A percentile compares a stretch with the other conserved stretches of the same genome.
Evolutionary conservation across 1,284 basidiomycete species (phyloP).

Genomic region (Boletus sp.): DNA sequence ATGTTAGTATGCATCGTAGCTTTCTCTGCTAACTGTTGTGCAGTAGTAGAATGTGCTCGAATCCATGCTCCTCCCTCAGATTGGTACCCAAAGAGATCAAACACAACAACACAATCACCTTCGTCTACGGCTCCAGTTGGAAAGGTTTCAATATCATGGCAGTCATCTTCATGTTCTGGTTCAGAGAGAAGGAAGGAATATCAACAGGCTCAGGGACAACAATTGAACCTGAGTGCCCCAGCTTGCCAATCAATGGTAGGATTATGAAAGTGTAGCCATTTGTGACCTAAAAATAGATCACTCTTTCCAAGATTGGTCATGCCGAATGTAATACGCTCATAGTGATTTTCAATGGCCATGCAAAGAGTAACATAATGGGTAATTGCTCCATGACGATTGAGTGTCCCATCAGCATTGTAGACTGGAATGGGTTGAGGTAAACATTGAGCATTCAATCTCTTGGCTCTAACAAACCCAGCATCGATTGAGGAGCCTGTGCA

Average conservation of each 20-base stretch:
- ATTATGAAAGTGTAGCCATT: slow-evolving; percentile 33
- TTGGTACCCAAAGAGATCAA: background rate
- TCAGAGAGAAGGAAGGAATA: background rate
- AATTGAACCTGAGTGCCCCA: background rate
- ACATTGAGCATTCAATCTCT: slow-evolving; percentile 13
- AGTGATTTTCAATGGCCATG: background rate
- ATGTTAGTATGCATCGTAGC: accelerated
- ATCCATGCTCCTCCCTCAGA: background rate
- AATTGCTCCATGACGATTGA: slow-evolving; percentile 26
- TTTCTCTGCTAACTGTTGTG: background rate
- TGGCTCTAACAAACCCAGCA: slow-evolving; percentile 18
- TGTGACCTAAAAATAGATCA: slow-evolving; percentile 15
- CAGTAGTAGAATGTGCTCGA: background rate
- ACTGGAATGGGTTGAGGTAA: slow-evolving; percentile 25
- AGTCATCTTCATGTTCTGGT: background rate
- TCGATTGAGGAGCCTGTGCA: slow-evolving; percentile 30
- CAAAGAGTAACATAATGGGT: background rate
- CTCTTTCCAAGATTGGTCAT: slow-evolving; percentile 1
- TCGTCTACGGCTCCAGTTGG: background rate
- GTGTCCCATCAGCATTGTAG: slow-evolving; percentile 28
- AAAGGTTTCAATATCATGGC: background rate
- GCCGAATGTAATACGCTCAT: background rate
- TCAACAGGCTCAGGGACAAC: background rate
- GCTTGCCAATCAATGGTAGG: slow-evolving; percentile 28
- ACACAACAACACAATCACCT: background rate